Conservation (phyloP, 306 rosid species). For the Citrullus amarus region DNA sequence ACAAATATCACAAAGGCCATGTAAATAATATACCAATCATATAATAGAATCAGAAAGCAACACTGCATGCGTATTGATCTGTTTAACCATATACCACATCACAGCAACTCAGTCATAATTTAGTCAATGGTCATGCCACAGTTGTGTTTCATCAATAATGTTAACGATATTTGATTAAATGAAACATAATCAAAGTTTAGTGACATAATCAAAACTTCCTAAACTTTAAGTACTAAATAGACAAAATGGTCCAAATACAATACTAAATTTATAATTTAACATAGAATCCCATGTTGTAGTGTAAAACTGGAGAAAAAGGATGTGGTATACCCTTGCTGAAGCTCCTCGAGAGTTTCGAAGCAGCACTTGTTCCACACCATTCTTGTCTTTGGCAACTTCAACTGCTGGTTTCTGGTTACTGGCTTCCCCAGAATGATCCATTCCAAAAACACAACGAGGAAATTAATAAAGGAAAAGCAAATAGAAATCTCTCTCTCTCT, state of each 20-base stretch:
- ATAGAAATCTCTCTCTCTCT: constrained; percentile 7
- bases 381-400: constrained; percentile 39
- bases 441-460: constrained; percentile 20
- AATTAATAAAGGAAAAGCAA: constrained; percentile 19
- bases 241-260: not conserved
- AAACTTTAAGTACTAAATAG: not conserved
- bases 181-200: not conserved
- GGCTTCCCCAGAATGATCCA: constrained; percentile 34
- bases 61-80: not conserved
- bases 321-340: constrained; percentile 38
- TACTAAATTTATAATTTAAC: not conserved
- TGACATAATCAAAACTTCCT: not conserved
- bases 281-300: not conserved
- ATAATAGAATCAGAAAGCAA: not conserved
- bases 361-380: constrained; percentile 42
- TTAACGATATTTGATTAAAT: not conserved
- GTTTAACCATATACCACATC: not conserved
- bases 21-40: not conserved
- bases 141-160: not conserved
- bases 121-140: not conserved
- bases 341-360: constrained; percentile 61
- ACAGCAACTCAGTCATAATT: not conserved
- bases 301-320: not conserved
- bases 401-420: constrained; percentile 22
- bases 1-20: not conserved